These are phyloP conservation scores for Misopates orontium DNA, from an alignment of 257 asterid genomes.

Conservation along the genomic window DNA sequence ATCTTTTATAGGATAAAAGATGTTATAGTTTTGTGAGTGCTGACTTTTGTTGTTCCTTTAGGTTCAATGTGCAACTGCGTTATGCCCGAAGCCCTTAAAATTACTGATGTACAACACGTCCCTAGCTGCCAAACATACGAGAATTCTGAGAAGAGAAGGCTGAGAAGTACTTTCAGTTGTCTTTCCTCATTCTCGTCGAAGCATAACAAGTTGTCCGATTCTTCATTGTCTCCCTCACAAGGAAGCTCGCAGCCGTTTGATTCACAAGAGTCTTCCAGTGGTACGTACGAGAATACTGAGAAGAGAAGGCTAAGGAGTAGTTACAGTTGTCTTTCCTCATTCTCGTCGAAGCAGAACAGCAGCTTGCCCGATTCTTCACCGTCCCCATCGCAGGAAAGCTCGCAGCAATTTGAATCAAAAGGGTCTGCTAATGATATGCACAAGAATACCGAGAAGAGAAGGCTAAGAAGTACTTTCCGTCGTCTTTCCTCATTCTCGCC, in stretches of 20 bases:
- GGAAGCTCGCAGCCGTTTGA: conserved; percentile 77
- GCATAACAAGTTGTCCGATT: conserved; percentile 61
- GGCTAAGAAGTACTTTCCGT: no score
- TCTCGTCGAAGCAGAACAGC: conserved; percentile 84
- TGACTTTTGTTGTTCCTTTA: conserved; percentile 19
- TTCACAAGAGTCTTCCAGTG: conserved; percentile 50
- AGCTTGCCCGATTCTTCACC: conserved; percentile 67
- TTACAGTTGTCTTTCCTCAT: conserved; percentile 77
- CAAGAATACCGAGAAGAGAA: no score
- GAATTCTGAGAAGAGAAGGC: conserved; percentile 59
- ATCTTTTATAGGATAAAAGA: not conserved
- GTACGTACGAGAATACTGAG: conserved; percentile 49
- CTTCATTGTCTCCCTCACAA: conserved; percentile 77
- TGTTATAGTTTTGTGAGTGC: not conserved
- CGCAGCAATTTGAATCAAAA: conserved; percentile 64
- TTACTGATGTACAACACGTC: conserved; percentile 65
- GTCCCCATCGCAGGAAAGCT: conserved; percentile 78
- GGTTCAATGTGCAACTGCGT: conserved; percentile 79
- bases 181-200: conserved; percentile 68
- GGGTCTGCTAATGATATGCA: conserved; percentile 52
- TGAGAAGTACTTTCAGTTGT: conserved; percentile 59
- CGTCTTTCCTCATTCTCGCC: no score
- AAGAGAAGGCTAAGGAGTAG: conserved; percentile 69
- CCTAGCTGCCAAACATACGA: conserved; percentile 44
- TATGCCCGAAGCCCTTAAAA: conserved; percentile 78